Evolutionary conservation across 805 yeast species (phyloP), one percentile per base, ranked within the genome.

Genomic region (Yamadazyma akitaensis): DNA sequence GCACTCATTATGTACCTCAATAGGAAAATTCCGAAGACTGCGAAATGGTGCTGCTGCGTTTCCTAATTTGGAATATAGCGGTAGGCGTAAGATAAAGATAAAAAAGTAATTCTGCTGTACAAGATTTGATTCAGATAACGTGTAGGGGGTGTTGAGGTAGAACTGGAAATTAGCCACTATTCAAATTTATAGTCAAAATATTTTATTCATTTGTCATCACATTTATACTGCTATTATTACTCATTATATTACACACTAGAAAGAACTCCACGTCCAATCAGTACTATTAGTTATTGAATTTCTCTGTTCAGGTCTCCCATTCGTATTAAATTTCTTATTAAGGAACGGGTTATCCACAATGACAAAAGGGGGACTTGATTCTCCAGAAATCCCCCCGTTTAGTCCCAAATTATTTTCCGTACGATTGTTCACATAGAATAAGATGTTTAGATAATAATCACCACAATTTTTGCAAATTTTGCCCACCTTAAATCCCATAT

Each of bases 181-280:
- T 33, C 8, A 33, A 33, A 13, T 33, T 16, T n/a, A 33, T 18
- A n/a, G 9, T 28, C 3, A 28, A 4, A 28, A 5, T 37, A 10
- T 24, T 24, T 21, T 24, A 21, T 21, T 7, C 14, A 19, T 35
- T 35, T 17, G 18, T 18, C 37, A 16, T 35, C 18, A 35, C 13
- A 17, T 17, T 16, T 35, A 35, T 35, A 16, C 10, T 17, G 9
- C 37, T 21, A 21, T 21, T 21, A 21, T 21, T 21, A 21, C 24
- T 21, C 32, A 13, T 28, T 12, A 28, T 12, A 28, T 28, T 28
- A 28, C 28, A 8, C 30, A 5, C 21, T 52, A 75, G 54, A 76
- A 75, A 5, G 80, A 74, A 55, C 81, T 75, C 81, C 81, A 76
- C 24, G 67, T 71, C 81, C 81, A 76, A 58, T 76, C 79, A 40